Percentiles rank a stretch among this genome's conserved stretches.
Conservation (phyloP, 495 filamentous ascomycete species). For the Lentithecium fluviatile region DNA sequence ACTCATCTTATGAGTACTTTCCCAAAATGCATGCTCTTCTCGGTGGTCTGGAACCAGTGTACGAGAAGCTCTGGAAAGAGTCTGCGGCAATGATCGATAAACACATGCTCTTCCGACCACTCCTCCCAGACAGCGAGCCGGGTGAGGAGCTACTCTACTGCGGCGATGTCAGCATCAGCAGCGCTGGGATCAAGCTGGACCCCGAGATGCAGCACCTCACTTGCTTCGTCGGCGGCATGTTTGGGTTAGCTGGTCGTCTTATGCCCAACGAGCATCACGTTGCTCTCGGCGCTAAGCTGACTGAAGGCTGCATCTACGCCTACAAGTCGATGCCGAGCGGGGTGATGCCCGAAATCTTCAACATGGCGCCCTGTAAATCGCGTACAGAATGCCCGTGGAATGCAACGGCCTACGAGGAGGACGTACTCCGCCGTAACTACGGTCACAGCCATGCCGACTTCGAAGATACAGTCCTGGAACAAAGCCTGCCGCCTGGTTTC, state of each 20-base stretch:
- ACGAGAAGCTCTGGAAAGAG: conserved; percentile 47
- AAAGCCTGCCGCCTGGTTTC: conserved; percentile 43
- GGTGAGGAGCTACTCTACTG: conserved; percentile 45
- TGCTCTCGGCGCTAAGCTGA: conserved; percentile 36
- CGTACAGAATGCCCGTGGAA: conserved; percentile 45
- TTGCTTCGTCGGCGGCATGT: conserved; percentile 41
- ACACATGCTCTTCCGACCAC: conserved; percentile 51
- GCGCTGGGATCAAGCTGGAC: conserved; percentile 37
- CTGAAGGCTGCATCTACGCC: conserved; percentile 41
- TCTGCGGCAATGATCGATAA: conserved; percentile 41
- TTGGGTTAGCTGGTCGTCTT: conserved; percentile 36
- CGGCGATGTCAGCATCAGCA: conserved; percentile 38
- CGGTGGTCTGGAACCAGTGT: conserved; percentile 43
- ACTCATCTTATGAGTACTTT: conserved; percentile 46
- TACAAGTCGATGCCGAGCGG: conserved; percentile 42
- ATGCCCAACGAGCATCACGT: conserved; percentile 33
- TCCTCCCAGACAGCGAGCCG: conserved; percentile 40
- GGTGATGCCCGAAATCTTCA: conserved; percentile 51
- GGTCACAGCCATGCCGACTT: conserved; percentile 22
- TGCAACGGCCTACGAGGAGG: conserved; percentile 42
- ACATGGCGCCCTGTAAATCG: conserved; percentile 41
- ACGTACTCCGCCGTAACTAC: conserved; percentile 35
- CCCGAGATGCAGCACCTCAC: conserved; percentile 43
- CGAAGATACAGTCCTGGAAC: conserved; percentile 30
- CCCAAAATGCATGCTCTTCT: conserved; percentile 42